Percentiles rank a stretch among this genome's conserved stretches.
Conservation (phyloP, 306 rosid species). For the Vicia faba region DNA sequence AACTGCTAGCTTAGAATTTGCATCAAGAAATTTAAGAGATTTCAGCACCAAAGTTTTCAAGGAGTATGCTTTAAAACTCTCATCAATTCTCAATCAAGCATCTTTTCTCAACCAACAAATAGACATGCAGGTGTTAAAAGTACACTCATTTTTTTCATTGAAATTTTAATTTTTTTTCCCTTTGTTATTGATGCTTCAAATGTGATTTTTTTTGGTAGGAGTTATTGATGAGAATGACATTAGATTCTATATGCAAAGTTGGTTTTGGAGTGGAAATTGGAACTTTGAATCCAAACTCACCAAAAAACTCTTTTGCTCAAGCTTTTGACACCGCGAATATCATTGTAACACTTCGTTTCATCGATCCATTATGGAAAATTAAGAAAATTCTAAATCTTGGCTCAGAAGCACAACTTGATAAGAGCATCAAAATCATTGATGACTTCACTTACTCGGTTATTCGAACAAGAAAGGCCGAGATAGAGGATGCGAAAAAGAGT, state of each 20-base stretch:
- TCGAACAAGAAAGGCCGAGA: slow-evolving; percentile 74
- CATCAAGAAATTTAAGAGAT: slow-evolving; percentile 88
- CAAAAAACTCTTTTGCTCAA: slow-evolving; percentile 72
- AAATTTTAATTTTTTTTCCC: slow-evolving; percentile 6
- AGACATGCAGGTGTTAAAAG: slow-evolving; percentile 78
- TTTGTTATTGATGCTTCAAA: slow-evolving; percentile 5
- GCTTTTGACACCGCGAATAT: slow-evolving; percentile 90
- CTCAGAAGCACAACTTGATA: slow-evolving; percentile 81
- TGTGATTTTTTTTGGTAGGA: slow-evolving; percentile 51
- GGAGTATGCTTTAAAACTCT: slow-evolving; percentile 68
- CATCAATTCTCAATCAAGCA: slow-evolving; percentile 54
- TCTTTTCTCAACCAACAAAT: slow-evolving; percentile 60
- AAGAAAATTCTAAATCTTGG: slow-evolving; percentile 71
- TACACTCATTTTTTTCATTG: background rate
- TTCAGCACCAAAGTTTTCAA: slow-evolving; percentile 80
- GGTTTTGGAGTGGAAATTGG: slow-evolving; percentile 98
- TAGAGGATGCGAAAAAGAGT: slow-evolving; percentile 48
- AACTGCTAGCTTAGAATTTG: slow-evolving; percentile 91
- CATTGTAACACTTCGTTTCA: slow-evolving; percentile 85
- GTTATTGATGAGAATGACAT: slow-evolving; percentile 91
- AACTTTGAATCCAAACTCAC: slow-evolving; percentile 67
- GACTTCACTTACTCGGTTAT: slow-evolving; percentile 85
- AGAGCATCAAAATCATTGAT: slow-evolving; percentile 71
- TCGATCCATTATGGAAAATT: slow-evolving; percentile 82
- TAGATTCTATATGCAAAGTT: slow-evolving; percentile 89